Percentiles rank a stretch among this genome's conserved stretches.
Conservation (phyloP, 257 asterid species). For the Galeopsis tetrahit region DNA sequence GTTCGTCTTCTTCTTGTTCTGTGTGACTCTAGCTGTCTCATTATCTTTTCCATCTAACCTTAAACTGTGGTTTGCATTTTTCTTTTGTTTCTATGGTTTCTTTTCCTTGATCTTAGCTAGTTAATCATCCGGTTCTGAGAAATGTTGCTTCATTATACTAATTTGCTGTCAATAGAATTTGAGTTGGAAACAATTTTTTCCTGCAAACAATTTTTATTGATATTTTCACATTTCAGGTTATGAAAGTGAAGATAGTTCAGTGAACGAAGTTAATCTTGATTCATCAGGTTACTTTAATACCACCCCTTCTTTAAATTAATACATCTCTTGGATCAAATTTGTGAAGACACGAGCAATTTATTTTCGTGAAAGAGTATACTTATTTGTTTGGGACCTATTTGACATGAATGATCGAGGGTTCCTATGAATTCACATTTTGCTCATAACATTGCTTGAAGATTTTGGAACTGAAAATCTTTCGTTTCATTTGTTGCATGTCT, state of each 20-base stretch:
- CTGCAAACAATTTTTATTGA: slow-evolving; percentile 18
- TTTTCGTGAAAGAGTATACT: slow-evolving; percentile 14
- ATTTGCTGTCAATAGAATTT: not conserved
- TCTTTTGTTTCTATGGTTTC: not conserved
- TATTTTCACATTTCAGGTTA: slow-evolving; percentile 62
- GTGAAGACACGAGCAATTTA: not conserved
- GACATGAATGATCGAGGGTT: slow-evolving; percentile 2
- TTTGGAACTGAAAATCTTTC: not conserved
- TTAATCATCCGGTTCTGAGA: not conserved
- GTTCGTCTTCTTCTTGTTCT: slow-evolving; percentile 60
- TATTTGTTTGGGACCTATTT: not conserved
- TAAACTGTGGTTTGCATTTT: not conserved
- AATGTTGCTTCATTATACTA: not conserved
- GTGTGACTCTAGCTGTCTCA: slow-evolving; percentile 12
- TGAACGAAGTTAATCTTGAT: slow-evolving; percentile 74
- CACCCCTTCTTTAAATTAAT: slow-evolving; percentile 3
- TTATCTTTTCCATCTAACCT: not conserved
- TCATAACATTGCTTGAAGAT: not conserved
- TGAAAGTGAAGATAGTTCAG: slow-evolving; percentile 91
- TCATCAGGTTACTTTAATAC: slow-evolving; percentile 68
- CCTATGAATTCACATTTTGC: not conserved
- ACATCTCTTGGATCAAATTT: not conserved
- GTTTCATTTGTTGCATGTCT: not conserved
- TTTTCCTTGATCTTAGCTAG: slow-evolving; percentile 14
- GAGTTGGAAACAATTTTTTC: slow-evolving; percentile 12